Percentiles rank a stretch among this genome's conserved stretches.
Conservation (phyloP, 495 filamentous ascomycete species). For the Jackrogersella minutella region DNA sequence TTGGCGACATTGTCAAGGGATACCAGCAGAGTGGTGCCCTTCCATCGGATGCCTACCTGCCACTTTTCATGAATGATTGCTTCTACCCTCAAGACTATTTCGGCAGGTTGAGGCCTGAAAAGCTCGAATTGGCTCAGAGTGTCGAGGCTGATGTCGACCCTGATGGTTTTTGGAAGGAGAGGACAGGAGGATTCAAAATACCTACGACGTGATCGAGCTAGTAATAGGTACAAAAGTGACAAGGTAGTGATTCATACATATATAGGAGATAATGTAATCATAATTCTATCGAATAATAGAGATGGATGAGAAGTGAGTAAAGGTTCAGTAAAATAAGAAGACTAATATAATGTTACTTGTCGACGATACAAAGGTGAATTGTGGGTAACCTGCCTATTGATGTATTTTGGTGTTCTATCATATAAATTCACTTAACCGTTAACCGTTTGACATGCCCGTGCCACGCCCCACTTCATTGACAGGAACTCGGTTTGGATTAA, state of each 20-base stretch:
- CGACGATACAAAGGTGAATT: too few species aligned
- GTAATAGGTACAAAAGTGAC: background rate
- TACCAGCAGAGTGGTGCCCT: constrained; percentile 44
- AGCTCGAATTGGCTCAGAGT: constrained; percentile 49
- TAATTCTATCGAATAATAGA: background rate
- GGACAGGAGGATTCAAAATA: constrained; percentile 63
- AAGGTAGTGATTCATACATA: background rate
- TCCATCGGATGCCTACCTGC: constrained; percentile 61
- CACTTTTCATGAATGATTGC: constrained; percentile 68
- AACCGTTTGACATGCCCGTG: too few species aligned
- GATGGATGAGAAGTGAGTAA: too few species aligned
- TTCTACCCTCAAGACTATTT: constrained; percentile 67
- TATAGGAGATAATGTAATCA: background rate
- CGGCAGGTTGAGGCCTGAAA: constrained; percentile 58
- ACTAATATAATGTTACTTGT: too few species aligned
- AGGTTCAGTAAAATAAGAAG: too few species aligned
- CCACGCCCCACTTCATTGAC: background rate
- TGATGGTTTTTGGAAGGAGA: constrained; percentile 62
- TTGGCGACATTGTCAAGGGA: constrained; percentile 51
- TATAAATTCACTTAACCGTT: background rate
- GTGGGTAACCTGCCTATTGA: too few species aligned
- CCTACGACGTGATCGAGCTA: background rate
- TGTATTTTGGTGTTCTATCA: background rate
- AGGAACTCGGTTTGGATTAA: constrained; percentile 7
- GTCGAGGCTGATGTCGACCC: constrained; percentile 64